Base-by-base conservation (phyloP, 2,329 filamentous ascomycete genomes). In the Paramyrothecium sp. region DNA sequence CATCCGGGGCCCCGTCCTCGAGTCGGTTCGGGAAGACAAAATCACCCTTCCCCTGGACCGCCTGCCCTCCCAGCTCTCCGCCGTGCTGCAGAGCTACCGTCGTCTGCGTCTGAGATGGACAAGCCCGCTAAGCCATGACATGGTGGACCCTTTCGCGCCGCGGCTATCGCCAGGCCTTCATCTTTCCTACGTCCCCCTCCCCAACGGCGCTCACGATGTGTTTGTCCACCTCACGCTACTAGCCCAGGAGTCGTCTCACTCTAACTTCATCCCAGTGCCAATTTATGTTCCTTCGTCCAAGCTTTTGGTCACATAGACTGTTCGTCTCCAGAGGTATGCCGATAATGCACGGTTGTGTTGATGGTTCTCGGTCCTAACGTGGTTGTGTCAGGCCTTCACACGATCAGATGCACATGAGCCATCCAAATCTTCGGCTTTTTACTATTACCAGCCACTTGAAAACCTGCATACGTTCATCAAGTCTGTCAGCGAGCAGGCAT, bases 91-190 rank as follows among this genome's bases (percentile, higher is more conserved):
- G 55, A 78, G 84, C 65, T 85, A 84, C 61, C 84, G 89, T 65
- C 87, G 92, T 71, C 75, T 97, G 47, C 89, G 94, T 71, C 77
- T 97, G 58, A 85, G 89, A 69, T 97, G 92, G 91, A 81, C 84
- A n/a, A 84, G 86, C 16, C 76, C 85, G 2, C 65, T 68, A 7
- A 66, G 80, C 2, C 88, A 88, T 69, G 76, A 83, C 44, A 77
- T 83, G 1, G 76, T 88, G 49, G 81, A 87, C 44, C 93, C 93
- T 2, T 89, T 95, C 66, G 78, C 84, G 48, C 92, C 92, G 54
- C 84, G 90, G 58, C 73, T 92, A 16, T 87, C 91, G 2, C 88
- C 93, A 1, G 94, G 94, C 3, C 76, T 98, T 21, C 92, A 97
- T 76, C 78, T 92, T 23, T 90, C 90, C 65, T 92, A 88, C 69